phyloP scores from a whole-genome alignment of 768 basidiomycete genomes.

The Pluteus cervinus region DNA sequence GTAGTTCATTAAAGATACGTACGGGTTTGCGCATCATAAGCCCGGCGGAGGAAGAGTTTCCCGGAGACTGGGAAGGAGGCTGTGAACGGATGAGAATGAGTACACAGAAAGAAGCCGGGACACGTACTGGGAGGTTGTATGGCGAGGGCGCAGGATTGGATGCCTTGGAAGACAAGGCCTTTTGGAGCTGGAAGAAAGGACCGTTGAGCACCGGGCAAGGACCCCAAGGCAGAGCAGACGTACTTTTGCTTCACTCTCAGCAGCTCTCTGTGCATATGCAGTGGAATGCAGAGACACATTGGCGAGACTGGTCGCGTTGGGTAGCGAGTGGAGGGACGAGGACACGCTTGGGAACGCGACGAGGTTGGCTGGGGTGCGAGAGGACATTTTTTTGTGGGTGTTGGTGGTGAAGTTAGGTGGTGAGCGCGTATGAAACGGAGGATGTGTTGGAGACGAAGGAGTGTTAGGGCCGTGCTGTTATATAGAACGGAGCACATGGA shows the following conservation, averaged over 20 bases:
- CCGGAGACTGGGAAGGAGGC: not conserved
- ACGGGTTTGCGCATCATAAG: constrained; percentile 58
- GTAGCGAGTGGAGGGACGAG: constrained; percentile 59
- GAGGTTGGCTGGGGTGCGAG: constrained; percentile 46
- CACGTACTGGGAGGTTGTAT: constrained; percentile 32
- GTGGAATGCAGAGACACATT: constrained; percentile 60
- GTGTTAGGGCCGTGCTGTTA: constrained; percentile 9
- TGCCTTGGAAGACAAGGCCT: constrained; percentile 46
- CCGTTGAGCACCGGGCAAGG: constrained; percentile 3
- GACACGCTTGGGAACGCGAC: constrained; percentile 72
- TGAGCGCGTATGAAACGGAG: constrained; percentile 13
- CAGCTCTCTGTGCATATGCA: constrained; percentile 63
- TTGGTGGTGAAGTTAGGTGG: constrained; percentile 22
- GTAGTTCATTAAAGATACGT: no score
- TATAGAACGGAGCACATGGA: constrained; percentile 22
- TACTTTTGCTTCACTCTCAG: constrained; percentile 76
- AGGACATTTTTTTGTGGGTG: no score
- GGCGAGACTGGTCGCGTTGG: constrained; percentile 66
- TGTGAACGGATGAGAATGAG: constrained; percentile 7
- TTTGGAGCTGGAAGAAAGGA: constrained; percentile 42
- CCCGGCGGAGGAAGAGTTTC: no score
- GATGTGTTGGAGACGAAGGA: constrained; percentile 9
- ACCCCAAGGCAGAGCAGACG: constrained; percentile 6
- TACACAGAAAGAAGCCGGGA: not conserved
- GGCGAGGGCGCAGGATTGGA: constrained; percentile 19